phyloP scores from a whole-genome alignment of 2,329 filamentous ascomycete species.

The Dactylonectria estremocensis region DNA sequence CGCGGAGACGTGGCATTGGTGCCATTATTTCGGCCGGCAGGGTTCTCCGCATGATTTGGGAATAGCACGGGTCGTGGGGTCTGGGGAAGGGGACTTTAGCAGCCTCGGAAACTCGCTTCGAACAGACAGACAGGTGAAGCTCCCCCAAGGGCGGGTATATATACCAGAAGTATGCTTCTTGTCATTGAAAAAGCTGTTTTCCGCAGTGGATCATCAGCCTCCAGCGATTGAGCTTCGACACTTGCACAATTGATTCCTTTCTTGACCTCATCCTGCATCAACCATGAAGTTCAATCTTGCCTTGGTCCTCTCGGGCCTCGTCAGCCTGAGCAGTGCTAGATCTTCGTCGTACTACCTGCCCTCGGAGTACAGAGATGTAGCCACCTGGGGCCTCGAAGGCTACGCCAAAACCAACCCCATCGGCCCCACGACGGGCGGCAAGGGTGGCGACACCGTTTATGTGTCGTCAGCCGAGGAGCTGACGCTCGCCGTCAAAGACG shows the following conservation, averaged over 20 bases:
- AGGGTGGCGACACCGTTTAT: conserved; percentile 64
- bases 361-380: conserved; percentile 37
- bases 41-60: conserved; percentile 38
- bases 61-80: background rate
- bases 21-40: conserved; percentile 33
- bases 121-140: background rate
- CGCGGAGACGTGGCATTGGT: conserved; percentile 35
- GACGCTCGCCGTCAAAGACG: conserved; percentile 58
- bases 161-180: background rate
- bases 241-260: too few relatives aligned
- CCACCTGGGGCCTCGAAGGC: conserved; percentile 45
- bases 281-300: conserved; percentile 38
- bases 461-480: conserved; percentile 61
- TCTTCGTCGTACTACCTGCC: conserved; percentile 21
- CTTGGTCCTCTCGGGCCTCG: conserved; percentile 33
- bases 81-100: conserved; percentile 13
- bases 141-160: background rate
- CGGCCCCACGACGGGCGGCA: conserved; percentile 57
- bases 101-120: conserved; percentile 20
- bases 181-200: background rate
- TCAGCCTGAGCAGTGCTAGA: conserved; percentile 23
- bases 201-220: background rate
- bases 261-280: background rate
- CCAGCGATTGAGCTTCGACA: background rate
- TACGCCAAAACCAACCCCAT: conserved; percentile 56